These are phyloP conservation scores for Colletotrichum musae DNA, from an alignment of 2,329 filamentous ascomycete genomes.

Conservation along the genomic window DNA sequence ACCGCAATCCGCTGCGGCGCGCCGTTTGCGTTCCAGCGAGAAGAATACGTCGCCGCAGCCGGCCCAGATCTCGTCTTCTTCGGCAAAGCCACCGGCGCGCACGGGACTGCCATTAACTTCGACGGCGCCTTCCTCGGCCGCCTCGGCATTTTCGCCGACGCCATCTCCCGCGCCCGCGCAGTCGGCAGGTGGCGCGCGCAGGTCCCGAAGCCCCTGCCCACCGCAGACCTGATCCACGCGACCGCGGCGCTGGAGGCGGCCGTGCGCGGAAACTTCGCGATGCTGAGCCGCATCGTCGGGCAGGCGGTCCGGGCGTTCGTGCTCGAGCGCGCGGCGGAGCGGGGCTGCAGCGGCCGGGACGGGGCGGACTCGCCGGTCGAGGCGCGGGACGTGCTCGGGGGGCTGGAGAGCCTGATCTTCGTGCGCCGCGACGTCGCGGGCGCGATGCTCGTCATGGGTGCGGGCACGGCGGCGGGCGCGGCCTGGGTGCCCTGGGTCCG, in stretches of 20 bases:
- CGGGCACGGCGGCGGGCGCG: conserved; percentile 12
- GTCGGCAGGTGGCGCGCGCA: conserved; percentile 34
- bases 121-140: conserved; percentile 18
- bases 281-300: conserved; percentile 33
- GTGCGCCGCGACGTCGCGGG: conserved; percentile 38
- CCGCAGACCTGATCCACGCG: conserved; percentile 30
- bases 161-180: background rate
- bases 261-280: conserved; percentile 18
- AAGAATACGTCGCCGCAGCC: conserved; percentile 41
- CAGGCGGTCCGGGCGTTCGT: conserved; percentile 20
- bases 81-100: conserved; percentile 39
- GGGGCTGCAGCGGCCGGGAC: background rate
- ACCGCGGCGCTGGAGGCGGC: conserved; percentile 22
- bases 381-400: conserved; percentile 18
- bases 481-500: conserved; percentile 40
- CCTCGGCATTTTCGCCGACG: conserved; percentile 12
- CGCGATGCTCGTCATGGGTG: conserved; percentile 33
- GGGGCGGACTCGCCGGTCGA: background rate
- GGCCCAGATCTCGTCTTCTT: conserved; percentile 46
- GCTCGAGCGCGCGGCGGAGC: conserved; percentile 8
- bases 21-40: conserved; percentile 47
- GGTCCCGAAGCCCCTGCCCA: conserved; percentile 22
- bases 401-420: conserved; percentile 32
- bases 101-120: conserved; percentile 28
- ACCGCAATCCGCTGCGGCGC: conserved; percentile 46